A percentile compares a stretch with the other conserved stretches of the same genome.
These are phyloP conservation scores for Kitagawia praeruptora DNA, from an alignment of 129 eudicot species.

Conservation along the genomic window DNA sequence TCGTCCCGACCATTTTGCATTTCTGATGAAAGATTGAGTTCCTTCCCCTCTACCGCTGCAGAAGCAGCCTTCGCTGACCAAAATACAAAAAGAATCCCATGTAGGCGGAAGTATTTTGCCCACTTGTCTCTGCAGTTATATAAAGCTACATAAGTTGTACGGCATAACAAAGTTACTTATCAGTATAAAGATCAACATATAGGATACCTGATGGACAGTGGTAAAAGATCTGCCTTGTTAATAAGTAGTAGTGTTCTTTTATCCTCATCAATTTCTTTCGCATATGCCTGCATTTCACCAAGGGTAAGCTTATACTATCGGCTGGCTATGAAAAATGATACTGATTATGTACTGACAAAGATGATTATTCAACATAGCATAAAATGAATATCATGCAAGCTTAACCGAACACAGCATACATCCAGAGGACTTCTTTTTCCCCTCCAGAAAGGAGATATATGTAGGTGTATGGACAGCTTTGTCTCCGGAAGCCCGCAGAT, in stretches of 20 bases:
- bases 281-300: constrained; percentile 70
- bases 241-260: constrained; percentile 78
- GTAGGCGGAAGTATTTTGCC: constrained; percentile 67
- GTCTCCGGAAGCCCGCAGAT: not conserved
- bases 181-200: not conserved
- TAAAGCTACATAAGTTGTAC: not conserved
- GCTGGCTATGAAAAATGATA: not conserved
- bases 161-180: not conserved
- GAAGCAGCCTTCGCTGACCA: constrained; percentile 98
- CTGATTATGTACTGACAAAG: not conserved
- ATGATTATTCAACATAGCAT: not conserved
- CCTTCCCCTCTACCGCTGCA: constrained; percentile 65
- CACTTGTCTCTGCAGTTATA: constrained; percentile 57
- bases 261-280: constrained; percentile 73
- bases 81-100: constrained; percentile 68
- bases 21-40: constrained; percentile 9
- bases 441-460: not conserved
- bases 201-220: constrained; percentile 48
- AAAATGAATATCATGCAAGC: not conserved
- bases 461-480: not conserved
- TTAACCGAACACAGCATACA: not conserved
- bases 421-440: not conserved
- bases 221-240: constrained; percentile 95
- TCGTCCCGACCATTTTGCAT: constrained; percentile 17
- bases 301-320: not conserved